Base-by-base conservation (phyloP, 2,329 filamentous ascomycete species). In the Ophiostoma perfectum region DNA sequence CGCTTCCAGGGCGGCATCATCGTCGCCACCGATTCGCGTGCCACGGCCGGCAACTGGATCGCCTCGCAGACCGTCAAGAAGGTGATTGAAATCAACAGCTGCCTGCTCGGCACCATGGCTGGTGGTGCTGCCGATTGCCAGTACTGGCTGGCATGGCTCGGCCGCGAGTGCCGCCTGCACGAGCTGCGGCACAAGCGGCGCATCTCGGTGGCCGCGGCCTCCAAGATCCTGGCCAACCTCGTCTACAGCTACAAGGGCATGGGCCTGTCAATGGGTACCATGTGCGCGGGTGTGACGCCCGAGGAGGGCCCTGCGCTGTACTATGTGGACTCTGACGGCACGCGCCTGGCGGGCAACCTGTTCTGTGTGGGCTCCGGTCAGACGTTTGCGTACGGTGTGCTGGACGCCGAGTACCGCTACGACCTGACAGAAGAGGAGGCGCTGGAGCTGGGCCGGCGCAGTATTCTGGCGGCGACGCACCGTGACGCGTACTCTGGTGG, bases 21-120 rank as follows among this genome's bases (percentile, higher is more conserved):
- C 77, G 94, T 99, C 66, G 94, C 94, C 67, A 99, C 95, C 70
- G 95, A 99, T 82, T 99, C 95, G 70, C 89, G 95, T 81, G 95
- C 95, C 70, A 97, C 95, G 64, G 94, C 95, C 42, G 95, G 95
- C 76, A 96, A 95, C 86, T 99, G 95, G 95, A 99, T 99, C 81
- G 95, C 95, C 73, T 96, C 92, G 81, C 95, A 99, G 85, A 99
- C 95, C 67, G 95, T 99, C 77, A 99, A 99, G 88, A 99, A 99
- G 86, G 95, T 99, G 74, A 98, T 99, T 77, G 93, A 97, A 85
- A 97, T 97, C 84, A 97, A 97, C 84, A 92, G 85, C 80, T 90
- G 90, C 80, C 85, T 99, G 80, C 82, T 99, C 76, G 95, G 95
- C 73, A 99, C 95, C 74, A 97, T 99, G 94, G 95, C 95, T 72